These are phyloP conservation scores for Pascua guehoae DNA, from an alignment of 1,284 basidiomycete species.

Conservation along the genomic window DNA sequence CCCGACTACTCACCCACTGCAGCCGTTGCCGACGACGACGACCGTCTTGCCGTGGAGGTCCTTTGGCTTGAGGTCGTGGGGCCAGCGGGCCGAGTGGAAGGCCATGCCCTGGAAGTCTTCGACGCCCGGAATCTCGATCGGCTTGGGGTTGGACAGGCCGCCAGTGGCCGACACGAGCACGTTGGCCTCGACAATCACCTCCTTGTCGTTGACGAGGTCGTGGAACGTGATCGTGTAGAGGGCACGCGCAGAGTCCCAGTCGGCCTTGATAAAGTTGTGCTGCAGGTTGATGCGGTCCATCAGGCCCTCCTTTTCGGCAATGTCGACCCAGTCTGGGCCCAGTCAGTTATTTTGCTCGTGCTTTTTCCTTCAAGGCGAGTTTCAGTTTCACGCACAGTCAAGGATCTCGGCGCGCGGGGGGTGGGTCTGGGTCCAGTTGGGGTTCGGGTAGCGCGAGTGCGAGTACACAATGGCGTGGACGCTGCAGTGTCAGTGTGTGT, in stretches of 20 bases:
- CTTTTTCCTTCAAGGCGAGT: background rate
- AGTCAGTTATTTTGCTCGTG: background rate
- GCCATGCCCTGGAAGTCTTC: constrained; percentile 24
- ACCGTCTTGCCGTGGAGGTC: constrained; percentile 18
- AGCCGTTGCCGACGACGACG: constrained; percentile 21
- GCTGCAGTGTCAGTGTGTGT: constrained; percentile 10
- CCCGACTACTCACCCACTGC: constrained; percentile 14
- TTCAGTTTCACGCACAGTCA: constrained; percentile 7
- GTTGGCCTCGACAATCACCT: constrained; percentile 9
- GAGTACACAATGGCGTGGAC: constrained; percentile 15
- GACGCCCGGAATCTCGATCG: constrained; percentile 16
- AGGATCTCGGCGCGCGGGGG: constrained; percentile 18
- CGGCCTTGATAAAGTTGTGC: constrained; percentile 15
- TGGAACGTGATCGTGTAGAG: constrained; percentile 15
- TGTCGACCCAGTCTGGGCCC: constrained; percentile 14
- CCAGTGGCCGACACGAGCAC: constrained; percentile 17
- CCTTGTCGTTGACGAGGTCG: constrained; percentile 14
- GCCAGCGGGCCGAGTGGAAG: constrained; percentile 29
- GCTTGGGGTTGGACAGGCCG: constrained; percentile 14
- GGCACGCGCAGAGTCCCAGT: constrained; percentile 11
- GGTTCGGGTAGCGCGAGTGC: constrained; percentile 17
- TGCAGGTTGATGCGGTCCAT: constrained; percentile 15
- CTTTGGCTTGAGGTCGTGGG: constrained; percentile 16
- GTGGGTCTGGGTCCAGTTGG: constrained; percentile 16
- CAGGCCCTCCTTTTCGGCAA: constrained; percentile 15